Evolutionary conservation across 352 stramenopile genomes (phyloP).

Genomic region (Achlya hypogyna): DNA sequence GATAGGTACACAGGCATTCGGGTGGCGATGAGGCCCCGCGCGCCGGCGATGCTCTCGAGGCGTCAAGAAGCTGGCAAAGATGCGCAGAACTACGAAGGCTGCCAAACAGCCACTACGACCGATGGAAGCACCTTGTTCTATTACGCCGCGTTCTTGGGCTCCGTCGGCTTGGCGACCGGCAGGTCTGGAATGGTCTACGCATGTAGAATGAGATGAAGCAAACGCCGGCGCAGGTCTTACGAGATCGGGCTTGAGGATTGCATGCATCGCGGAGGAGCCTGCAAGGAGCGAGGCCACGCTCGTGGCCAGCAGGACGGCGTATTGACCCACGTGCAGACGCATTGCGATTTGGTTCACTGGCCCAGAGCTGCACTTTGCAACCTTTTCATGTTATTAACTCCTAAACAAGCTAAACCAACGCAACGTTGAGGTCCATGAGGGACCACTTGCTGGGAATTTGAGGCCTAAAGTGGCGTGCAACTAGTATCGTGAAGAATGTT

Average conservation of each 20-base stretch:
- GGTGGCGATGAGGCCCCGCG: no score
- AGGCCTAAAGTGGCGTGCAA: no score
- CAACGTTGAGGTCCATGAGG: no score
- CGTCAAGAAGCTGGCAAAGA: no score
- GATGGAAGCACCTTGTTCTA: background rate
- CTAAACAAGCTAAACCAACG: no score
- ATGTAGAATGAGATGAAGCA: background rate
- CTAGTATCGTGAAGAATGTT: no score
- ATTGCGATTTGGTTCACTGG: conserved; percentile 24
- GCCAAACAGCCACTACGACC: background rate
- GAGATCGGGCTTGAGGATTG: conserved; percentile 69
- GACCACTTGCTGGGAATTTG: no score
- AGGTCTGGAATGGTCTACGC: conserved; percentile 10
- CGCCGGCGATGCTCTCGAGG: no score
- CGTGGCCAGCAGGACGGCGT: conserved; percentile 53
- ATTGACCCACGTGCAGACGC: conserved; percentile 64
- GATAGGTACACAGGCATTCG: no score
- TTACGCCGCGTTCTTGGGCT: background rate
- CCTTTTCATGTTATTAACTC: no score
- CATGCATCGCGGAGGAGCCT: conserved; percentile 76
- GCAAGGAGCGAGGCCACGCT: conserved; percentile 77
- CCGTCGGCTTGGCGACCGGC: background rate
- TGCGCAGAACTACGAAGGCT: no score
- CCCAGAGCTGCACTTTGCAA: background rate
- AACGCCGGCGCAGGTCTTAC: conserved; percentile 26